Conservation (phyloP, 2,329 filamentous ascomycete species). For the Fusarium odoratissimum region DNA sequence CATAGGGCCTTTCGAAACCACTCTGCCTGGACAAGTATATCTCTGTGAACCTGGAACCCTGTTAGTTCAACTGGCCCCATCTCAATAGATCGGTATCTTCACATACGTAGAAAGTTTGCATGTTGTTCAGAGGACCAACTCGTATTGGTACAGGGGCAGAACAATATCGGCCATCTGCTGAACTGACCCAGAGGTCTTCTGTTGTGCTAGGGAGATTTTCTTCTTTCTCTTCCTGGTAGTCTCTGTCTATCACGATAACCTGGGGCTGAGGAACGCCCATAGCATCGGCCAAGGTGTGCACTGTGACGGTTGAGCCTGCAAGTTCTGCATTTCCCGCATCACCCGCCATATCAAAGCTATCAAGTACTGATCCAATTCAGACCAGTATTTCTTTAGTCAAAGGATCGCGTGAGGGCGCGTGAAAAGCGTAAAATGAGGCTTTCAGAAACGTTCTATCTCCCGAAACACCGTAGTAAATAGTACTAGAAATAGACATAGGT, state of each 20-base stretch:
- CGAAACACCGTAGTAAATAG: slow-evolving; percentile 21
- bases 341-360: slow-evolving; percentile 34
- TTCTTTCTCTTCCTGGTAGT: slow-evolving; percentile 30
- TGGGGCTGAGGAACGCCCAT: slow-evolving; percentile 37
- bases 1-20: slow-evolving; percentile 63
- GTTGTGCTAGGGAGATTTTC: slow-evolving; percentile 46
- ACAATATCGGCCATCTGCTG: slow-evolving; percentile 61
- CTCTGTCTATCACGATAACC: slow-evolving; percentile 40
- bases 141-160: slow-evolving; percentile 58
- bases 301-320: slow-evolving; percentile 33
- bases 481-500: slow-evolving; percentile 8
- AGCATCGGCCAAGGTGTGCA: slow-evolving; percentile 35
- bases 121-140: slow-evolving; percentile 55
- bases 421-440: slow-evolving; percentile 20
- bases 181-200: slow-evolving; percentile 62
- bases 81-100: neutral
- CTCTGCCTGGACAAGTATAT: slow-evolving; percentile 58
- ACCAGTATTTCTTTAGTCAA: neutral
- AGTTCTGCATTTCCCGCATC: slow-evolving; percentile 15
- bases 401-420: slow-evolving; percentile 10
- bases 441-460: slow-evolving; percentile 24
- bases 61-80: slow-evolving; percentile 14
- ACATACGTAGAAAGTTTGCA: slow-evolving; percentile 56
- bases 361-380: neutral
- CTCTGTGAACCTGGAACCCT: slow-evolving; percentile 57